Base-by-base conservation (phyloP, 2,329 filamentous ascomycete species). In the Reticulascus tulasneorum region DNA sequence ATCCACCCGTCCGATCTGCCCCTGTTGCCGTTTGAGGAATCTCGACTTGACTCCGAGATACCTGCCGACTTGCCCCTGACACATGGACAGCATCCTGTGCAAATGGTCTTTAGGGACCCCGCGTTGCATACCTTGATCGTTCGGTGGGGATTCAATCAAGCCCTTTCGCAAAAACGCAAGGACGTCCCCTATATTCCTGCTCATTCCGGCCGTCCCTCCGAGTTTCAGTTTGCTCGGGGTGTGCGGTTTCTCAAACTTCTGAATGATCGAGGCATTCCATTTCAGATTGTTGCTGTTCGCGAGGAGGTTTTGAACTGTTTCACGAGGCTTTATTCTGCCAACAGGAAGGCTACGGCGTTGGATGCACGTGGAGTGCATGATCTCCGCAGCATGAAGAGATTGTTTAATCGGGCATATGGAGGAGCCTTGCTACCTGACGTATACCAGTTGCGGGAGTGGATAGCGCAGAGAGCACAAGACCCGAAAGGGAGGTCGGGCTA, bases 1-100 rank as follows among this genome's bases (percentile, higher is more conserved):
- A 55, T 75, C 19, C 65, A 75, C 36, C 48, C 53, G 5, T 47
- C 52, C 7, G 71, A 77, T 42, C 47, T 70, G 9, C 72, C 62
- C 21, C 25, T 33, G 6, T 29, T 22, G n/a, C 17, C 29, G 49
- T n/a, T 50, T 51, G 40, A 54, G 26, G 38, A 46, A 32, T 29
- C 49, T 9, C 48, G 6, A 3, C 11, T 29, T 19, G 33, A 43
- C n/a, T n/a, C n/a, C n/a, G n/a, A n/a, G n/a, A 66, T 58, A 30
- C 58, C 52, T 12, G 52, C 48, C 18, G 71, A 75, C 35, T 51
- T 76, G 10, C 59, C 64, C 2, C 51, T 62, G 17, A 42, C 45
- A 9, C 62, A 66, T 34, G 56, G 53, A 2, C 48, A 60, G 10
- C 73, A 77, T 39, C 73, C 73, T 3, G 37, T 77, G 7, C 62